phyloP scores from a whole-genome alignment of 805 yeast species.

The Teunomyces tritomae region DNA sequence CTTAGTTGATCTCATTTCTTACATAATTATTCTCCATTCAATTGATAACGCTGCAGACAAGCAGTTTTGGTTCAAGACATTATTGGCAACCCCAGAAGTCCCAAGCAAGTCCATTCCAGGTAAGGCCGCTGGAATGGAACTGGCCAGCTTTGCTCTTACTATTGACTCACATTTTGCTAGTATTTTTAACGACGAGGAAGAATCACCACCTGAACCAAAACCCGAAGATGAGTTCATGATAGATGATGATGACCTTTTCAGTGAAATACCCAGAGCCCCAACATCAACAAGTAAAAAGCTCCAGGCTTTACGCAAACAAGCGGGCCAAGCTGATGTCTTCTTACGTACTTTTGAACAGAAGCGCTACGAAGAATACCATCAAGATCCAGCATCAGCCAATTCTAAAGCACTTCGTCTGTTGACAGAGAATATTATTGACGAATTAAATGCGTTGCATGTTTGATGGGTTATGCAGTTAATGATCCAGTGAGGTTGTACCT shows the following conservation, averaged over 20 bases:
- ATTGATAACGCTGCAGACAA: conserved; percentile 16
- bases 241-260: conserved; percentile 10
- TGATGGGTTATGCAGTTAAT: background rate
- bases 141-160: conserved; percentile 13
- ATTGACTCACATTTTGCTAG: conserved; percentile 29
- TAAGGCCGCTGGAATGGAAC: background rate
- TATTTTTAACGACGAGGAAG: conserved; percentile 16
- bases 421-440: conserved; percentile 7
- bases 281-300: conserved; percentile 1
- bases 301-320: background rate
- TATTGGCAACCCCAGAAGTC: conserved; percentile 1
- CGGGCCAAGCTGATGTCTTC: background rate
- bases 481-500: background rate
- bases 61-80: conserved; percentile 21
- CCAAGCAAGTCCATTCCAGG: background rate
- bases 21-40: conserved; percentile 15
- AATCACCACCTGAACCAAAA: background rate
- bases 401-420: conserved; percentile 3
- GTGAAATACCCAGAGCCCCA: conserved; percentile 2
- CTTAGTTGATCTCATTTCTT: conserved; percentile 21
- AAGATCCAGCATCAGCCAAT: background rate
- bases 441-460: conserved; percentile 3
- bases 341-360: background rate
- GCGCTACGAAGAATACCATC: background rate
- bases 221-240: conserved; percentile 9